Base-by-base conservation (phyloP, 306 rosid genomes). In the Cucurbita moschata region DNA sequence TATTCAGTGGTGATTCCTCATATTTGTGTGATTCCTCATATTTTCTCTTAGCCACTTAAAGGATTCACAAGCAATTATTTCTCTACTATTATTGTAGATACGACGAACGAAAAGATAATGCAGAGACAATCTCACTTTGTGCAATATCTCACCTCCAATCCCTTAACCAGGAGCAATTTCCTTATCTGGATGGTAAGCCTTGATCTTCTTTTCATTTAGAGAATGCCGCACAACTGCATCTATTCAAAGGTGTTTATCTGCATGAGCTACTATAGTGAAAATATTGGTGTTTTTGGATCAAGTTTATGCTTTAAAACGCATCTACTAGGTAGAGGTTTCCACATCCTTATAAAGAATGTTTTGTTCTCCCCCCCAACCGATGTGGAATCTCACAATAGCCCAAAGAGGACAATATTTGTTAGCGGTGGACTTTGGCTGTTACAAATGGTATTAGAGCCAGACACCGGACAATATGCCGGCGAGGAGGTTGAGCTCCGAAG, bases 51-150 rank as follows among this genome's bases (percentile, higher is more conserved):
- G 75, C 61, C 30, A 15, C 46, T 50, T 5, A 42, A 71, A 37
- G 56, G 3, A n/a, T 53, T 72, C 2, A 10, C 62, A 39, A 39
- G 30, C 62, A 12, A 51, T 52, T 75, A 50, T 37, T 75, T 50
- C 43, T 64, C 44, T 76, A 3, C 14, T 12, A 23, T 44, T 44
- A 19, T 66, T 30, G 76, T 87, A 94, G 99, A 85, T 74, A 76
- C 85, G 70, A 85, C 97, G 16, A 86, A 85, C 75, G 86, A 88
- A 82, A 44, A 81, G 84, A 89, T 86, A 43, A 77, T 89, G 91
- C 85, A 77, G 79, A 89, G 99, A 83, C 99, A 94, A 74, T 88
- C 97, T 71, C 80, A 88, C 77, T 89, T 94, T 83, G 96, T 88
- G 77, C 87, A 91, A 74, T 44, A 81, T 63, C 91, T 83, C 61